These are phyloP conservation scores for Lipomyces anomalus DNA, from an alignment of 805 yeast genomes.

Conservation along the genomic window DNA sequence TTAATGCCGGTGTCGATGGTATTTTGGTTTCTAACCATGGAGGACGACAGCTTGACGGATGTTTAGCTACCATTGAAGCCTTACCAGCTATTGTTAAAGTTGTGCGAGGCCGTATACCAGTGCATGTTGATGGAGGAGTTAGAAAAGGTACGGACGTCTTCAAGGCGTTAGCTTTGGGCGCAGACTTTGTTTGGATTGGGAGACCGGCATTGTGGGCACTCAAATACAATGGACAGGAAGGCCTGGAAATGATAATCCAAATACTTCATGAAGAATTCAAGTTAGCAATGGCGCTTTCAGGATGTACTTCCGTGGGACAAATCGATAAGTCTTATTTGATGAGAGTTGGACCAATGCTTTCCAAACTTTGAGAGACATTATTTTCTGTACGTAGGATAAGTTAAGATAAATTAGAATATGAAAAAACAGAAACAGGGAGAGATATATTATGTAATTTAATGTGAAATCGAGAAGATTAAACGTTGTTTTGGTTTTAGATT, in stretches of 20 bases:
- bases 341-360: neutral
- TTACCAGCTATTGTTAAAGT: constrained; percentile 47
- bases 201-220: constrained; percentile 65
- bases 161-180: constrained; percentile 65
- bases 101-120: constrained; percentile 44
- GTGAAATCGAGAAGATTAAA: too few species aligned
- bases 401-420: too few species aligned
- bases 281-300: constrained; percentile 24
- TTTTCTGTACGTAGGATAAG: too few species aligned
- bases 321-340: constrained; percentile 1
- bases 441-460: too few species aligned
- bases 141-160: constrained; percentile 62
- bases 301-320: constrained; percentile 8
- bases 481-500: too few species aligned
- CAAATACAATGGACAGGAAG: constrained; percentile 63
- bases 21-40: constrained; percentile 69
- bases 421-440: too few species aligned
- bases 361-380: too few species aligned
- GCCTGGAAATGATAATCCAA: constrained; percentile 40
- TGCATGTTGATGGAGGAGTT: constrained; percentile 65
- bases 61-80: constrained; percentile 59
- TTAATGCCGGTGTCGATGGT: constrained; percentile 55
- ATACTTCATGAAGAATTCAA: constrained; percentile 23
- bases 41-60: constrained; percentile 64
- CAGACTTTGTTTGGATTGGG: constrained; percentile 61